These are phyloP conservation scores for Claviceps spartinae DNA, from an alignment of 2,329 filamentous ascomycete genomes.

Conservation along the genomic window DNA sequence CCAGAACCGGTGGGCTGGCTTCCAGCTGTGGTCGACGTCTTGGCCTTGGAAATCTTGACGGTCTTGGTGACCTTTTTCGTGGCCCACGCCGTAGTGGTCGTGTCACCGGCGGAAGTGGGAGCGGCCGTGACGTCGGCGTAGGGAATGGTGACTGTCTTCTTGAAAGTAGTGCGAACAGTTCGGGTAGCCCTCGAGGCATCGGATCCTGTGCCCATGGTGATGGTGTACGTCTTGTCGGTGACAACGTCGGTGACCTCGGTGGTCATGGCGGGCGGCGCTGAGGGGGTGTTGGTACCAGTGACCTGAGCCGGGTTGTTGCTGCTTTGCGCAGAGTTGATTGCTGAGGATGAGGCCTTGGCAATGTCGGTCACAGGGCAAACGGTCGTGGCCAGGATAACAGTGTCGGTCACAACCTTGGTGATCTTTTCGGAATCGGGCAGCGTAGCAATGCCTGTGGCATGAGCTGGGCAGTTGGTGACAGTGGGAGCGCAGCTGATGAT, in stretches of 20 bases:
- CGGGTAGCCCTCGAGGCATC: slow-evolving; percentile 24
- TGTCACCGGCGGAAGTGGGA: slow-evolving; percentile 10
- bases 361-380: slow-evolving; percentile 33
- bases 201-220: slow-evolving; percentile 21
- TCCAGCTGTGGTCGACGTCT: slow-evolving; percentile 11
- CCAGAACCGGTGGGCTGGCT: slow-evolving; percentile 9
- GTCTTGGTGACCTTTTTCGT: slow-evolving; percentile 24
- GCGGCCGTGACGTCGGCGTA: slow-evolving; percentile 10
- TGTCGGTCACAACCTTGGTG: slow-evolving; percentile 24
- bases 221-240: slow-evolving; percentile 20
- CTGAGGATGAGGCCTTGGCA: slow-evolving; percentile 22
- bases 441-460: slow-evolving; percentile 18
- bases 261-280: slow-evolving; percentile 13
- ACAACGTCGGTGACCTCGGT: slow-evolving; percentile 16
- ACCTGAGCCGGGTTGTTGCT: slow-evolving; percentile 14
- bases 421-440: slow-evolving; percentile 23
- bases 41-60: slow-evolving; percentile 15
- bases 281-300: not conserved
- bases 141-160: slow-evolving; percentile 23
- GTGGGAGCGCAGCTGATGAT: slow-evolving; percentile 44
- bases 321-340: too few species aligned
- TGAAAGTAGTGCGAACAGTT: slow-evolving; percentile 29
- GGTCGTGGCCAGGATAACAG: slow-evolving; percentile 22
- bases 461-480: slow-evolving; percentile 40
- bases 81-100: slow-evolving; percentile 24